A percentile compares a stretch with the other conserved stretches of the same genome.
phyloP scores from a whole-genome alignment of 352 stramenopile species.

The Phytophthora citrophthora region DNA sequence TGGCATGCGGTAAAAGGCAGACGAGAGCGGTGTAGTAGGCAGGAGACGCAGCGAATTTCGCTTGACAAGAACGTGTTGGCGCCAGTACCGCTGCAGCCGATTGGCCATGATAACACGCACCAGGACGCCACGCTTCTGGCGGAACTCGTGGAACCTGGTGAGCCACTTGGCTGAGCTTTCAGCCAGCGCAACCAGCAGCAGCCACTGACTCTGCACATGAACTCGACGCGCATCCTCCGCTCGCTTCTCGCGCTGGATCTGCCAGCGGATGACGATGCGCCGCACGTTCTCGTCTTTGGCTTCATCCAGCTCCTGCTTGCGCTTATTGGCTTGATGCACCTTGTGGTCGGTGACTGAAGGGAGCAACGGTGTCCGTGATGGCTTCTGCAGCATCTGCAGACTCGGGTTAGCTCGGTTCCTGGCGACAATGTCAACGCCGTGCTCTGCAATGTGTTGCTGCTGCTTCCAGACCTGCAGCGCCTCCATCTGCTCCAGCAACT shows the following conservation, averaged over 20 bases:
- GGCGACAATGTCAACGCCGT: constrained; percentile 58
- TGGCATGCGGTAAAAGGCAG: constrained; percentile 59
- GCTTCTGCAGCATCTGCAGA: constrained; percentile 50
- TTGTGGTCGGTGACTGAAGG: constrained; percentile 62
- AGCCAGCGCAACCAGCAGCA: constrained; percentile 52
- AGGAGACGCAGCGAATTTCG: constrained; percentile 27
- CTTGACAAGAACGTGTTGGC: constrained; percentile 34
- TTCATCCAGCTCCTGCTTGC: constrained; percentile 62
- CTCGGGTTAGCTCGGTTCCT: constrained; percentile 53
- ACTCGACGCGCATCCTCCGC: constrained; percentile 38
- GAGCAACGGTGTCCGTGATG: constrained; percentile 59
- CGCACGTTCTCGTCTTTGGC: constrained; percentile 46
- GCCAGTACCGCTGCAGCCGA: constrained; percentile 65
- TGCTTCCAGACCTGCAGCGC: constrained; percentile 39
- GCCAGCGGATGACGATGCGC: constrained; percentile 57
- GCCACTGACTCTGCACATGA: constrained; percentile 66
- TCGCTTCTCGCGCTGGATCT: constrained; percentile 45
- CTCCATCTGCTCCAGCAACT: constrained; percentile 59
- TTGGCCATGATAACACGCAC: constrained; percentile 55
- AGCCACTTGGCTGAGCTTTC: constrained; percentile 47
- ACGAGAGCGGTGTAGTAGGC: constrained; percentile 33
- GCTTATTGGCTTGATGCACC: constrained; percentile 45
- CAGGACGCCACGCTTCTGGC: constrained; percentile 41
- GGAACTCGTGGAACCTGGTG: constrained; percentile 50
- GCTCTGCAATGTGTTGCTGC: constrained; percentile 43